Evolutionary conservation across 306 rosid species (phyloP), one percentile per base, ranked within the genome.

Genomic region (Dryas drummondii): DNA sequence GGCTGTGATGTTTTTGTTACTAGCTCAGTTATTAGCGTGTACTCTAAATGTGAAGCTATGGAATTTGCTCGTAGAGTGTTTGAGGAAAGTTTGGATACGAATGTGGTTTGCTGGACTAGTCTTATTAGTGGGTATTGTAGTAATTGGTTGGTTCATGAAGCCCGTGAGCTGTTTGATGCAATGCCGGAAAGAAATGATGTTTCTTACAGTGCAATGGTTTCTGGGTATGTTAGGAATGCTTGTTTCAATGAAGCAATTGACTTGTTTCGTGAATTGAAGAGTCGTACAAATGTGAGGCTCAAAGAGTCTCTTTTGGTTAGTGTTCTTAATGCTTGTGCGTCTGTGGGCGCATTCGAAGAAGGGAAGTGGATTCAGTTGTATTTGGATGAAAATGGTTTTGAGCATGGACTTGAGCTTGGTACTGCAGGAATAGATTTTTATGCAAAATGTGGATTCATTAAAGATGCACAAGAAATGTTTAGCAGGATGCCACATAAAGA

Each of bases 81-180:
- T 40, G 72, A 53, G 40, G 71, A 78, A 52, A 54, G 72, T 50
- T 1, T 47, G 45, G 51, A 71, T 5, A 64, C 46, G 68, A 78
- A 78, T 48, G 73, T 71, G 59, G 82, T 72, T 27, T 78, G 82
- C 46, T 71, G 73, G 82, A 71, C 82, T 11, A 78, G 77, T 27
- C 66, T 71, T 26, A 16, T 78, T 5, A 71, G 59, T 71, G 81
- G 81, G 10, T 78, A 78, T 32, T 78, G 76, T 54, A 1, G 15
- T 16, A 71, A 62, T 41, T 77, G 81, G 12, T 54, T 71, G 65
- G 66, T 78, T 51, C 64, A 63, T 15, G 73, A 71, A 11, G 82
- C 82, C 3, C 77, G 77, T 2, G 1, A 63, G 0, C 0, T 78
- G 68, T 72, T 63, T 15, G 73, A 78, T 47, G 27, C 17, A 78